These are phyloP conservation scores for Massariosphaeria phaeospora DNA, from an alignment of 495 filamentous ascomycete genomes.

Conservation along the genomic window DNA sequence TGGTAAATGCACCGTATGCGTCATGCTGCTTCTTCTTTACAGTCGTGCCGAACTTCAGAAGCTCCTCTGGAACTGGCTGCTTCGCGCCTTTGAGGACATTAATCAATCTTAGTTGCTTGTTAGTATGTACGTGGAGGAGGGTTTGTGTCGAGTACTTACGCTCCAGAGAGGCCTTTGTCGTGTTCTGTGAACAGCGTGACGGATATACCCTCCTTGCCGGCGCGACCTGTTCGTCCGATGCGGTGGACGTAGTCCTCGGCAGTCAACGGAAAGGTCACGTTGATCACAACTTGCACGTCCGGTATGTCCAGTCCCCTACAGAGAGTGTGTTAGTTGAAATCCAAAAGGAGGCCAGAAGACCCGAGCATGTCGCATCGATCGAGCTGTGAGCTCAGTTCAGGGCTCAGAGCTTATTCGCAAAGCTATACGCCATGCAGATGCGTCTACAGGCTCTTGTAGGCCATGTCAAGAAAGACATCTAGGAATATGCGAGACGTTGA, in stretches of 20 bases:
- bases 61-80: constrained; percentile 78
- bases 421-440: no score
- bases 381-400: no score
- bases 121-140: not conserved
- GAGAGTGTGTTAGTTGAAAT: no score
- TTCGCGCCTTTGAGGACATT: constrained; percentile 88
- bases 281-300: constrained; percentile 85
- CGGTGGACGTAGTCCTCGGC: constrained; percentile 96
- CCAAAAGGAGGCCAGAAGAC: no score
- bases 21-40: constrained; percentile 98
- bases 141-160: constrained; percentile 50
- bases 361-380: no score
- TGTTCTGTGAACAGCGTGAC: constrained; percentile 93
- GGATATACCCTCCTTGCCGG: constrained; percentile 81
- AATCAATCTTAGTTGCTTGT: constrained; percentile 53
- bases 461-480: no score
- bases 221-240: constrained; percentile 81
- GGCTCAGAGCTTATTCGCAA: no score
- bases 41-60: constrained; percentile 93
- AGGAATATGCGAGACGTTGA: no score
- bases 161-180: constrained; percentile 83
- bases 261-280: constrained; percentile 69
- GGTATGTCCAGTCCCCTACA: constrained; percentile 95
- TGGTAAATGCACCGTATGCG: constrained; percentile 88
- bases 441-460: no score